Evolutionary conservation across 108 stramenopile species (phyloP).

Genomic region (Pseudonitzschia delicatissima): DNA sequence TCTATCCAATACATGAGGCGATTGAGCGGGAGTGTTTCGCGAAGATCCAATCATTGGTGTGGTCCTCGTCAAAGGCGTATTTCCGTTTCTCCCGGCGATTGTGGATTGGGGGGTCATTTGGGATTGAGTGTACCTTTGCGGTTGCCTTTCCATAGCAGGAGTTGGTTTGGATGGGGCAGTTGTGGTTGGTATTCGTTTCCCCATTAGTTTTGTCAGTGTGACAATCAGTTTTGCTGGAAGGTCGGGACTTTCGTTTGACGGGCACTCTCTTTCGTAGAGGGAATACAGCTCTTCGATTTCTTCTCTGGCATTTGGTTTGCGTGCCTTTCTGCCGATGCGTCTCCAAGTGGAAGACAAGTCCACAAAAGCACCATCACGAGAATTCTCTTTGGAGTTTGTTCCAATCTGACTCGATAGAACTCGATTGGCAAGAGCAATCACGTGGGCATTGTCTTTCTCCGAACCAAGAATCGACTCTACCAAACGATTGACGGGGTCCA

Average conservation of each 20-base stretch:
- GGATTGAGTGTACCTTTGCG: not conserved
- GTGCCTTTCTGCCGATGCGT: slow-evolving; percentile 25
- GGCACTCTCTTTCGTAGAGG: slow-evolving; percentile 1
- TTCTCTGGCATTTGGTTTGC: slow-evolving; percentile 12
- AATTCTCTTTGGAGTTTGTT: not conserved
- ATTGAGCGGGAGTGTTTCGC: not conserved
- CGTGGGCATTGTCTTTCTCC: not conserved
- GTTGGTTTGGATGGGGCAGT: not conserved
- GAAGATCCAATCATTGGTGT: too few species aligned
- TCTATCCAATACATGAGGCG: not conserved
- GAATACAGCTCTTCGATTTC: slow-evolving; percentile 24
- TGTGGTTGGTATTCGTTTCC: slow-evolving; percentile 17
- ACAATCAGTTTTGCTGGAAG: slow-evolving; percentile 22
- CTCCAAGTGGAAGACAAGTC: slow-evolving; percentile 32
- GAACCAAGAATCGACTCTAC: slow-evolving; percentile 25
- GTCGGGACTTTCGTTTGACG: slow-evolving; percentile 1
- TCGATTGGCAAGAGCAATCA: slow-evolving; percentile 21
- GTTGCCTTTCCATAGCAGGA: not conserved
- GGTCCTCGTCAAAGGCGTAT: not conserved
- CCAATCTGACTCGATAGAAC: slow-evolving; percentile 30
- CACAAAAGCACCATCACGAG: not conserved
- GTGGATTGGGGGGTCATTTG: not conserved
- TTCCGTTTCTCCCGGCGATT: not conserved
- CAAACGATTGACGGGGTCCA: slow-evolving; percentile 18
- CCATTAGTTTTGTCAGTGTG: slow-evolving; percentile 33